phyloP scores from a whole-genome alignment of 2,329 filamentous ascomycete genomes.

The Cercospora canescens region DNA sequence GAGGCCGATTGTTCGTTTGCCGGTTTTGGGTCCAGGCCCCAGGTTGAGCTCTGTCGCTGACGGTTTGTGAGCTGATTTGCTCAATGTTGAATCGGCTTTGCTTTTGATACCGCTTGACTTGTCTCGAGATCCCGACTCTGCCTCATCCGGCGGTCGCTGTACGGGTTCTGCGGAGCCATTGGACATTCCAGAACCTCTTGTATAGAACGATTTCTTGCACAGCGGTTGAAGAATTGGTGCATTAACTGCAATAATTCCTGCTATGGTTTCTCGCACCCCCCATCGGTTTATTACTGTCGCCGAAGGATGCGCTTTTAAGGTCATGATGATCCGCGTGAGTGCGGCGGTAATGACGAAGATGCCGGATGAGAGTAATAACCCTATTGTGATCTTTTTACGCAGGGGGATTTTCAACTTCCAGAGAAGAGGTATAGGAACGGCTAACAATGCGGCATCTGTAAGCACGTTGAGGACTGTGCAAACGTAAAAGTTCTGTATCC shows the following conservation, averaged over 20 bases:
- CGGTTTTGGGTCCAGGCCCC: background rate
- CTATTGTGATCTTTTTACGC: conserved; percentile 36
- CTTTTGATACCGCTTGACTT: conserved; percentile 13
- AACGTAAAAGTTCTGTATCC: conserved; percentile 35
- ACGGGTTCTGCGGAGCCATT: background rate
- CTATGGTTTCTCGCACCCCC: conserved; percentile 40
- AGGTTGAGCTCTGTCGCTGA: conserved; percentile 7
- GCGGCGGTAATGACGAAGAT: conserved; percentile 40
- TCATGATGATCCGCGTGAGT: conserved; percentile 37
- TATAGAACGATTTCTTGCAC: conserved; percentile 35
- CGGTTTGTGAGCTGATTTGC: conserved; percentile 2
- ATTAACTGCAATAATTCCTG: conserved; percentile 41
- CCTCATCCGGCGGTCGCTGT: background rate
- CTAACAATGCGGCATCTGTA: conserved; percentile 37
- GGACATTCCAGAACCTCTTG: conserved; percentile 7
- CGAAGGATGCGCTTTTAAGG: conserved; percentile 31
- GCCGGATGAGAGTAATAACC: conserved; percentile 37
- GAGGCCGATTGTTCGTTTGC: background rate
- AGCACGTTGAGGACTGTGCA: conserved; percentile 35
- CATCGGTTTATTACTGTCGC: conserved; percentile 41
- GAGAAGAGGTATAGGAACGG: conserved; percentile 38
- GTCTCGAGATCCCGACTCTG: background rate
- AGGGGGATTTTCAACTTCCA: conserved; percentile 36
- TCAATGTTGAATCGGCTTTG: conserved; percentile 3
- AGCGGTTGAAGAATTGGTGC: conserved; percentile 37